A percentile compares a stretch with the other conserved stretches of the same genome.
Evolutionary conservation across 2,329 filamentous ascomycete genomes (phyloP).

Genomic region (Nothophaeocryptopus gaeumannii): DNA sequence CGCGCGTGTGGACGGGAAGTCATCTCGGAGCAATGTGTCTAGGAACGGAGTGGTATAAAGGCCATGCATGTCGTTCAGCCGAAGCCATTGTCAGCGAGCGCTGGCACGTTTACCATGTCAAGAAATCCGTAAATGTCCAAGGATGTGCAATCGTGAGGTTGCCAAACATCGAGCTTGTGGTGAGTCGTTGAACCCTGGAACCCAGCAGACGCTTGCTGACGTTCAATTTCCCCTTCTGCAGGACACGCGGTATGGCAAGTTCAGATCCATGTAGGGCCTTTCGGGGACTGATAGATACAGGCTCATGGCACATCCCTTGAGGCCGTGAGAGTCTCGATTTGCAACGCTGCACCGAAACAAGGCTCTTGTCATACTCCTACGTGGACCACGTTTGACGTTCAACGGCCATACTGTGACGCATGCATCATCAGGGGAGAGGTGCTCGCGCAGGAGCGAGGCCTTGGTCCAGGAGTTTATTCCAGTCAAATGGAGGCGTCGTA

Average conservation of each 20-base stretch:
- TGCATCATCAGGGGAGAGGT: constrained; percentile 29
- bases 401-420: constrained; percentile 25
- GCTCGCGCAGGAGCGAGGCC: constrained; percentile 22
- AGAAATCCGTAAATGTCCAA: background rate
- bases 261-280: background rate
- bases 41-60: background rate
- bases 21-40: too few species aligned
- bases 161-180: background rate
- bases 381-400: constrained; percentile 23
- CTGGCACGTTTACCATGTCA: background rate
- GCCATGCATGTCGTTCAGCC: background rate
- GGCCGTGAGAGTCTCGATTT: constrained; percentile 13
- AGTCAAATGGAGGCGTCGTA: constrained; percentile 23
- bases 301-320: constrained; percentile 26
- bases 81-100: background rate
- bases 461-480: constrained; percentile 25
- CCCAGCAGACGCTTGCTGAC: background rate
- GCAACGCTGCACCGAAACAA: constrained; percentile 10
- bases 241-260: background rate
- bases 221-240: background rate
- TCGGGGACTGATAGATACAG: constrained; percentile 2
- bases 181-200: background rate
- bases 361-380: constrained; percentile 11
- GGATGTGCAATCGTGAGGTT: background rate
- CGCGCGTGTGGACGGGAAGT: too few species aligned